Base-by-base conservation (phyloP, 192 early-diverging fungal species). In the Coemansia sp. region DNA sequence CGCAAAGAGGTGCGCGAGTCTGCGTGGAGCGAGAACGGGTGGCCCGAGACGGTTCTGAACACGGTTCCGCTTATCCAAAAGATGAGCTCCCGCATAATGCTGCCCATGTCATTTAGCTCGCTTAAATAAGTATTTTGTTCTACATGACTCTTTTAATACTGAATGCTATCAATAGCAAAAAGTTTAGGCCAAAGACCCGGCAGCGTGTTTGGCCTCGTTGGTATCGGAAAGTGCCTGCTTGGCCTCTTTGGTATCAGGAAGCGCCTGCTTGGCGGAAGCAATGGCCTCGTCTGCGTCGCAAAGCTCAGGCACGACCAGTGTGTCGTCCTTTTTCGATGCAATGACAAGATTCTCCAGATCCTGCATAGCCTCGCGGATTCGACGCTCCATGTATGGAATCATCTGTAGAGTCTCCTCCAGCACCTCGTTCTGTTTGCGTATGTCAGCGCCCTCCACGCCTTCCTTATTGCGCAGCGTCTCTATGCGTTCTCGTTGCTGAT, bases 1-100 rank as follows among this genome's bases (percentile, higher is more conserved):
- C 91, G 95, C 65, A 97, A 97, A 76, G 86, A 84, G 66, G 89
- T 89, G 38, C 86, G 95, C 56, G 95, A 97, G 75, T 82, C 88
- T 56, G 92, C 93, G 10, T 97, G 95, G 95, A 82, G 93, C 68
- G 89, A 93, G 24, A 89, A 97, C 56, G 95, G 92, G 53, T 97
- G 95, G 95, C 86, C 91, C 18, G 88, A 93, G 53, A 94, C 95
- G 1, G 93, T 95, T 2, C 84, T 87, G 51, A 93, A 95, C 66
- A 97, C 93, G 23, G 93, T 93, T 0, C 87, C 87, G 9, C 76
- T 94, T 46, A 87, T 93, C 55, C 83, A 93, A 24, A 81, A 58
- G 15, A 95, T 95, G 93, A 84, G 93, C 64, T 85, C 90, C 46
- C 78, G 82, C 36, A 92, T 95, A 56, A 79, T 95, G 67, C 71